Evolutionary conservation across 371 early-diverging fungal species (phyloP).

Genomic region (Coemansia sp.): DNA sequence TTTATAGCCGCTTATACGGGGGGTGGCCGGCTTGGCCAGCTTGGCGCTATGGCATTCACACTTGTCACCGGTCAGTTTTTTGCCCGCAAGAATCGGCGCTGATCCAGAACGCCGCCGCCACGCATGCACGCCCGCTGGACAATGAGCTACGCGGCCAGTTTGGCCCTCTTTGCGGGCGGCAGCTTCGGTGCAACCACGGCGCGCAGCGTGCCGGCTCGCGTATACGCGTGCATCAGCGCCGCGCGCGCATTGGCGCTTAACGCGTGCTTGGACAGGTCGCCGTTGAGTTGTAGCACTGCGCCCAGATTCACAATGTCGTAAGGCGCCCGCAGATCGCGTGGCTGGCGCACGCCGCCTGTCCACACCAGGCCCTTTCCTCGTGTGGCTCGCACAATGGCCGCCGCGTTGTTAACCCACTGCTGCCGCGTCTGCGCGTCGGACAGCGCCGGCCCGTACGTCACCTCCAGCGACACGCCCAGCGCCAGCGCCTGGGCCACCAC

Average conservation of each 20-base stretch:
- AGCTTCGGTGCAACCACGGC: conserved; percentile 23
- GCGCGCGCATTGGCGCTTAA: conserved; percentile 38
- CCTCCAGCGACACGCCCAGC: conserved; percentile 84
- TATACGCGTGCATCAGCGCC: conserved; percentile 38
- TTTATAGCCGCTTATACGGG: not conserved
- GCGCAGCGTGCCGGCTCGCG: conserved; percentile 33
- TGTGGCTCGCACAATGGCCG: conserved; percentile 74
- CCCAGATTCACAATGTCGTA: conserved; percentile 83
- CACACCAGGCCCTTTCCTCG: conserved; percentile 88
- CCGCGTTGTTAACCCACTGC: conserved; percentile 69
- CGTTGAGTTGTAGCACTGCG: conserved; percentile 46
- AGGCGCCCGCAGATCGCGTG: conserved; percentile 80
- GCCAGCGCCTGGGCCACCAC: conserved; percentile 69
- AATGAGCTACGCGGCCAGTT: not conserved
- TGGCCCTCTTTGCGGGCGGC: conserved; percentile 16
- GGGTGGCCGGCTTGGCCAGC: not conserved
- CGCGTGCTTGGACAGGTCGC: conserved; percentile 44
- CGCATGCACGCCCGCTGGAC: no score
- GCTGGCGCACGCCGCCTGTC: conserved; percentile 73
- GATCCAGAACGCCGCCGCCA: not conserved
- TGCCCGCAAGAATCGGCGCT: not conserved
- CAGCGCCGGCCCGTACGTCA: conserved; percentile 71
- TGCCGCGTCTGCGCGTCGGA: conserved; percentile 30
- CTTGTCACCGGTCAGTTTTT: no score
- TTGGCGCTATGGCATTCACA: not conserved